These are phyloP conservation scores for Cercophora sp. DNA, from an alignment of 495 filamentous ascomycete genomes.

Conservation along the genomic window DNA sequence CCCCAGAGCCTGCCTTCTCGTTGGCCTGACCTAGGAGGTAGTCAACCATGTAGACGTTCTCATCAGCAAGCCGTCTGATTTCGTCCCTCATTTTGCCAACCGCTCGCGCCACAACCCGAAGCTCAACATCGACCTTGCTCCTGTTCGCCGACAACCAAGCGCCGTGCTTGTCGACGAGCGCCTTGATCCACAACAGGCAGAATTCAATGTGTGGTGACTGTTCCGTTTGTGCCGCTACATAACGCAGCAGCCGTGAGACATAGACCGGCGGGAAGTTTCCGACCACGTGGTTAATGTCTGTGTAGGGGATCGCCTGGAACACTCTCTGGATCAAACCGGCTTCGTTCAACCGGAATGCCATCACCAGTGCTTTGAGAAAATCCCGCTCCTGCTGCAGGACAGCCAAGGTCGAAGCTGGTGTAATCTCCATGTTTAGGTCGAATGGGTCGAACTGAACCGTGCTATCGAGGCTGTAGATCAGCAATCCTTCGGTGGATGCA, in stretches of 20 bases:
- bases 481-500: slow-evolving; percentile 86
- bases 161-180: slow-evolving; percentile 77
- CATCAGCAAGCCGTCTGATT: slow-evolving; percentile 70
- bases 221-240: slow-evolving; percentile 82
- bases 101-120: slow-evolving; percentile 72
- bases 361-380: slow-evolving; percentile 86
- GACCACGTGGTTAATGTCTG: slow-evolving; percentile 74
- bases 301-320: slow-evolving; percentile 75
- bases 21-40: slow-evolving; percentile 58
- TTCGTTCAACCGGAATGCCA: slow-evolving; percentile 94
- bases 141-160: slow-evolving; percentile 75
- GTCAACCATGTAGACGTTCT: slow-evolving; percentile 80
- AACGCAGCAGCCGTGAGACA: slow-evolving; percentile 72
- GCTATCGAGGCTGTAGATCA: slow-evolving; percentile 86
- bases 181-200: slow-evolving; percentile 86
- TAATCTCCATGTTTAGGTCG: slow-evolving; percentile 90
- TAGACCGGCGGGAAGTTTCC: slow-evolving; percentile 81
- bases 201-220: slow-evolving; percentile 91
- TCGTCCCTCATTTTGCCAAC: slow-evolving; percentile 73
- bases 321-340: slow-evolving; percentile 70
- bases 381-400: slow-evolving; percentile 71
- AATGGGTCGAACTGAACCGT: slow-evolving; percentile 86
- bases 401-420: slow-evolving; percentile 71
- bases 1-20: slow-evolving; percentile 15
- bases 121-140: slow-evolving; percentile 70